Evolutionary conservation across 768 basidiomycete species (phyloP).

Genomic region (Collybiopsis luxurians): DNA sequence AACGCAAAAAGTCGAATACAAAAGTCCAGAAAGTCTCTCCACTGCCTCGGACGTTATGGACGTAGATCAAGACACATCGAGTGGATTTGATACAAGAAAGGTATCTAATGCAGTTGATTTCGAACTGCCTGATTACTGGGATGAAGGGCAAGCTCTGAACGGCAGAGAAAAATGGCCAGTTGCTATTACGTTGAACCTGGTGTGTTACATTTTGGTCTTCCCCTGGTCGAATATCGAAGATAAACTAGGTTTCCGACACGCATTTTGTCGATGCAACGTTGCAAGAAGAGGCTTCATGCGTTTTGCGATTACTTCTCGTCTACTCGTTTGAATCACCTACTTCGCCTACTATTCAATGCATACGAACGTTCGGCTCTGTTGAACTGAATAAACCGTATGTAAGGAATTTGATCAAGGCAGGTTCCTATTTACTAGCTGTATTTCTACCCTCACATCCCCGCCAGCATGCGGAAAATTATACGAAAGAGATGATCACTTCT

Average conservation of each 20-base stretch:
- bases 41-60: constrained; percentile 47
- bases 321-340: constrained; percentile 52
- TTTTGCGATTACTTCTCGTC: constrained; percentile 57
- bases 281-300: constrained; percentile 68
- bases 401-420: constrained; percentile 54
- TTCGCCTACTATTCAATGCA: constrained; percentile 51
- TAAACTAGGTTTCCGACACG: constrained; percentile 46
- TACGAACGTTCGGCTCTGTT: constrained; percentile 62
- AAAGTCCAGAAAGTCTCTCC: constrained; percentile 32
- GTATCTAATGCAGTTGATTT: constrained; percentile 66
- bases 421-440: constrained; percentile 8
- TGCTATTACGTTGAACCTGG: constrained; percentile 74
- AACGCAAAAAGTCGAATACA: constrained; percentile 71
- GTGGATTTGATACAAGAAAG: constrained; percentile 57
- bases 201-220: constrained; percentile 30
- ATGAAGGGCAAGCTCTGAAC: constrained; percentile 68
- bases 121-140: constrained; percentile 86
- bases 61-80: constrained; percentile 45
- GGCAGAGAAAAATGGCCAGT: constrained; percentile 73
- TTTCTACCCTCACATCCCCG: background rate
- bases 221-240: background rate
- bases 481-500: constrained; percentile 50
- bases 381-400: constrained; percentile 51
- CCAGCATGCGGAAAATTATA: constrained; percentile 71
- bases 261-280: constrained; percentile 75